These are phyloP conservation scores for Coemansia sp. DNA, from an alignment of 192 early-diverging fungal genomes.

Conservation along the genomic window DNA sequence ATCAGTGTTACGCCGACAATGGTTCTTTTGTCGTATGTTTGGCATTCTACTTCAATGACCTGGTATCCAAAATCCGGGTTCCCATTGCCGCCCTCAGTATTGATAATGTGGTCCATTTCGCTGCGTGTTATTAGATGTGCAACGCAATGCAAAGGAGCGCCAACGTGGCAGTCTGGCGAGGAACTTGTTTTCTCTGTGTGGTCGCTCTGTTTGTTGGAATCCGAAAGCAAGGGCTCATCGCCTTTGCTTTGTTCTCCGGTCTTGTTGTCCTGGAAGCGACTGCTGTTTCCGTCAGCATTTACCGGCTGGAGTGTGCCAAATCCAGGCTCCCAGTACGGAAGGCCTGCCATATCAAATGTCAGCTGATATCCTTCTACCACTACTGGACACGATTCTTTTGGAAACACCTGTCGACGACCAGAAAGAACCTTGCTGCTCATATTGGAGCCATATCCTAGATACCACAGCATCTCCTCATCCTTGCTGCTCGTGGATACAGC, in stretches of 20 bases:
- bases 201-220: not conserved
- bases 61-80: conserved; percentile 50
- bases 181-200: not conserved
- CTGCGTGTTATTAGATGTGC: conserved; percentile 41
- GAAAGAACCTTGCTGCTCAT: conserved; percentile 53
- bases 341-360: conserved; percentile 49
- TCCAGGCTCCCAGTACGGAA: conserved; percentile 53
- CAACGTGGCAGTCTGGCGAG: conserved; percentile 19
- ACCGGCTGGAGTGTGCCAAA: conserved; percentile 43
- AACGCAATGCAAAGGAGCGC: conserved; percentile 42
- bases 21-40: conserved; percentile 25
- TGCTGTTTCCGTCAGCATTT: not conserved
- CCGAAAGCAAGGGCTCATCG: not conserved
- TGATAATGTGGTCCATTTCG: conserved; percentile 45
- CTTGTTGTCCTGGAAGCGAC: not conserved
- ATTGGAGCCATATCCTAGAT: conserved; percentile 48
- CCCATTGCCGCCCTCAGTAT: conserved; percentile 51
- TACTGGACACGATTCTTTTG: conserved; percentile 35
- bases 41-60: conserved; percentile 29
- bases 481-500: not conserved
- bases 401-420: conserved; percentile 48
- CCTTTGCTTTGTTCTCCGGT: not conserved
- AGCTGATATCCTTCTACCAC: conserved; percentile 42
- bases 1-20: conserved; percentile 35
- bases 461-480: conserved; percentile 19